These are phyloP conservation scores for Tuber umbilicatum DNA, from an alignment of 495 filamentous ascomycete species.

Conservation along the genomic window DNA sequence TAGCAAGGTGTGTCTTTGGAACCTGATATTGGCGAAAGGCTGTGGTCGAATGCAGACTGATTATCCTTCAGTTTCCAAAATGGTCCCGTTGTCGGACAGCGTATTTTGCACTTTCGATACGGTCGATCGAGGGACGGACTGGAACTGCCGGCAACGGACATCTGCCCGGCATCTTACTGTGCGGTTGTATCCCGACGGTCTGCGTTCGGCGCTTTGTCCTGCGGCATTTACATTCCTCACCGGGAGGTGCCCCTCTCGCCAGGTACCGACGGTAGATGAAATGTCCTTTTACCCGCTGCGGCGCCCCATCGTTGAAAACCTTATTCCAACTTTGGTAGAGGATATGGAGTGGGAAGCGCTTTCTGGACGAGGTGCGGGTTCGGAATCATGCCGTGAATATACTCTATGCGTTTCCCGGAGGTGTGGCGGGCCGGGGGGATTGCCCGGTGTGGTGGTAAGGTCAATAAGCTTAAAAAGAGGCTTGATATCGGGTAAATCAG, in stretches of 20 bases:
- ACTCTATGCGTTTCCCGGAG: neutral
- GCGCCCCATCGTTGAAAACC: neutral
- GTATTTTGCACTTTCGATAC: neutral
- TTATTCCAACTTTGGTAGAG: neutral
- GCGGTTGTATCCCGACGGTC: neutral
- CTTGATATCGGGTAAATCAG: constrained; percentile 2
- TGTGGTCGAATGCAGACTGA: neutral
- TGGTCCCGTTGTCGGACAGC: neutral
- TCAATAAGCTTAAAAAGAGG: neutral
- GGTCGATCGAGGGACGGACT: neutral
- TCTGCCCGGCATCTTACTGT: neutral
- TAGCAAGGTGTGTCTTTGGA: neutral
- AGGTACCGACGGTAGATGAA: neutral
- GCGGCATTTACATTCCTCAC: neutral
- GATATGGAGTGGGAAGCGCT: neutral
- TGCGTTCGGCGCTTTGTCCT: neutral
- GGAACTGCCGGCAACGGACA: neutral
- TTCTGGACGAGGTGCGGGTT: neutral
- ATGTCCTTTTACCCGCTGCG: neutral
- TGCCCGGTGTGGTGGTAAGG: neutral
- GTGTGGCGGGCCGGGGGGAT: neutral
- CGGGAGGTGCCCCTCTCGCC: neutral
- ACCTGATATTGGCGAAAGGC: neutral
- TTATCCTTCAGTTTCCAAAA: neutral
- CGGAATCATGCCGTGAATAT: neutral